Evolutionary conservation across 1,139 yeast species (phyloP).

Genomic region (Saccharomyces pastorianus): DNA sequence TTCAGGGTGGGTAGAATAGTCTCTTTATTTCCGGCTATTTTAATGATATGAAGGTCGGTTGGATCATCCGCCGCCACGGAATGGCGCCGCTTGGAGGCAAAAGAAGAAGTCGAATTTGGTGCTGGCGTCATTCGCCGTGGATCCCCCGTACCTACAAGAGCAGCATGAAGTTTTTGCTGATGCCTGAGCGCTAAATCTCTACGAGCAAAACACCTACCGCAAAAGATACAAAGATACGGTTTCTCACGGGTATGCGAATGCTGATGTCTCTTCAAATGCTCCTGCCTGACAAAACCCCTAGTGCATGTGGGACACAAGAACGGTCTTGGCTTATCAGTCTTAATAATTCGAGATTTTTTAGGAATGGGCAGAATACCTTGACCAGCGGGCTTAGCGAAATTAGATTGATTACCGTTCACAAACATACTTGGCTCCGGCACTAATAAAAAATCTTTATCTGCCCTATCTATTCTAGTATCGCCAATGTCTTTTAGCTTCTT

Average conservation of each 20-base stretch:
- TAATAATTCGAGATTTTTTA: conserved; percentile 71
- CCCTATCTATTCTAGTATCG: not conserved
- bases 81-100: conserved; percentile 6
- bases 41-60: conserved; percentile 26
- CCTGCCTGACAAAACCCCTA: conserved; percentile 89
- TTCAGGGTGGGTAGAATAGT: conserved; percentile 33
- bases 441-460: not conserved
- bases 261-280: conserved; percentile 89
- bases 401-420: not conserved
- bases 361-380: conserved; percentile 62
- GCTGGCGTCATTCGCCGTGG: not conserved
- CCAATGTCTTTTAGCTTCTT: not conserved
- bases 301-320: conserved; percentile 88
- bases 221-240: conserved; percentile 93
- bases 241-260: conserved; percentile 94
- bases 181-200: conserved; percentile 86
- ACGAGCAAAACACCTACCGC: conserved; percentile 91
- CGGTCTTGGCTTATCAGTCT: conserved; percentile 86
- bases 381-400: not conserved
- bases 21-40: conserved; percentile 34
- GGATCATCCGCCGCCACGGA: conserved; percentile 5
- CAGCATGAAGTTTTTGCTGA: conserved; percentile 86
- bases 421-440: not conserved
- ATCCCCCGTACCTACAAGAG: conserved; percentile 30
- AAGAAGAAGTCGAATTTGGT: conserved; percentile 7